phyloP scores from a whole-genome alignment of 306 rosid genomes.

The Amphicarpaea edgeworthii region DNA sequence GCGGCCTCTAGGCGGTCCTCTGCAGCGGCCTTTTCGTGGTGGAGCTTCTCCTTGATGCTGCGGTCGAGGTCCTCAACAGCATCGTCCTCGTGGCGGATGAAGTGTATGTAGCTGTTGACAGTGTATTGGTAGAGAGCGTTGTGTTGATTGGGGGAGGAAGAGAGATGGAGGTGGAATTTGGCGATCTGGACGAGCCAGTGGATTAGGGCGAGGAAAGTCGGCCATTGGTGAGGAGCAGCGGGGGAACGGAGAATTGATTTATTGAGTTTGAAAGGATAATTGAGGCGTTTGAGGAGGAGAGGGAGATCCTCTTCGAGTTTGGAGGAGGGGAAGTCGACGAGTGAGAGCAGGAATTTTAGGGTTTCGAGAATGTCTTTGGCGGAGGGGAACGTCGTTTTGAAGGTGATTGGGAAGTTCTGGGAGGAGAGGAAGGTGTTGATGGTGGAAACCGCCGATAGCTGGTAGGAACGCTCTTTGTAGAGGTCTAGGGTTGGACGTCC shows the following conservation, averaged over 20 bases:
- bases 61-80: conserved; percentile 62
- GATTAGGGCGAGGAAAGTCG: conserved; percentile 72
- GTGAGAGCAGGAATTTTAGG: conserved; percentile 61
- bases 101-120: conserved; percentile 58
- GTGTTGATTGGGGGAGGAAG: conserved; percentile 4
- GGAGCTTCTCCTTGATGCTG: conserved; percentile 54
- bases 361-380: conserved; percentile 77
- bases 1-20: conserved; percentile 46
- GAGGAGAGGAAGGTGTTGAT: conserved; percentile 70
- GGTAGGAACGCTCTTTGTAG: conserved; percentile 81
- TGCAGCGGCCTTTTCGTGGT: conserved; percentile 52
- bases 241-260: conserved; percentile 78
- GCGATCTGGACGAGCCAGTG: conserved; percentile 92
- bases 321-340: conserved; percentile 56
- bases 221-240: conserved; percentile 94
- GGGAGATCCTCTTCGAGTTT: conserved; percentile 92
- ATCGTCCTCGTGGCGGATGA: conserved; percentile 70
- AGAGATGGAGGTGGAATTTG: conserved; percentile 45
- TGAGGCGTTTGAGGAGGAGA: conserved; percentile 54
- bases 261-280: conserved; percentile 76
- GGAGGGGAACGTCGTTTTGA: conserved; percentile 72
- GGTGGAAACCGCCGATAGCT: conserved; percentile 62
- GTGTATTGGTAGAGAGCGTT: conserved; percentile 59
- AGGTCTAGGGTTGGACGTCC: conserved; percentile 59
- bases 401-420: conserved; percentile 56